Conservation (phyloP, 139 green algal genomes). For the Coelastrella sp. region DNA sequence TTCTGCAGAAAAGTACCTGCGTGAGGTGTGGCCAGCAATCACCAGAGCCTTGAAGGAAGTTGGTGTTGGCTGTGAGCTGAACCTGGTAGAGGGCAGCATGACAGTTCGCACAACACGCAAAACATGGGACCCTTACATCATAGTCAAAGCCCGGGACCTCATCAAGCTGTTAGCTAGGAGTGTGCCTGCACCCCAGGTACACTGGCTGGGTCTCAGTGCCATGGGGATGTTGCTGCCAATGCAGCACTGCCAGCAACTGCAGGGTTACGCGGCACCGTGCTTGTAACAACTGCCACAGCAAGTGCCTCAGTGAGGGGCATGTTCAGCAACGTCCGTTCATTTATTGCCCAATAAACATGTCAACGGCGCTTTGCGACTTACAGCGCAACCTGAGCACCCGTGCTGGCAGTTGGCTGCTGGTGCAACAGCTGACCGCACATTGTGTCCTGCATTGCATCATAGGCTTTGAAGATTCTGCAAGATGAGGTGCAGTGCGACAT, state of each 20-base stretch:
- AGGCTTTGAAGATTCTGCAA: constrained; percentile 94
- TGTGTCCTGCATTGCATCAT: neutral
- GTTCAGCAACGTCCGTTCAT: no score
- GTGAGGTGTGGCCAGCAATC: constrained; percentile 96
- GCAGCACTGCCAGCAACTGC: no score
- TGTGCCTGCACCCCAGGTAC: constrained; percentile 92
- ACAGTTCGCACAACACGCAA: constrained; percentile 98
- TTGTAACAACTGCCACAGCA: no score
- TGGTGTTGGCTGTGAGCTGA: constrained; percentile 94
- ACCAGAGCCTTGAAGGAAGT: constrained; percentile 92
- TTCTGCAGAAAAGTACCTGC: constrained; percentile 95
- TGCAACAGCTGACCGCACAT: neutral
- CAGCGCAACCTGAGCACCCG: no score
- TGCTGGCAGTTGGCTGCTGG: neutral
- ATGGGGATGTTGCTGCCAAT: no score
- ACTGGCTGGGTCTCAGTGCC: neutral
- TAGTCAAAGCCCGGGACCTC: constrained; percentile 98
- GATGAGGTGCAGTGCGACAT: constrained; percentile 98
- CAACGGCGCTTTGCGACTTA: no score
- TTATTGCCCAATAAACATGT: no score
- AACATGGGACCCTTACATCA: constrained; percentile 98
- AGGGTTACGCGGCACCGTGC: no score
- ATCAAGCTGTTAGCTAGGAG: constrained; percentile 98
- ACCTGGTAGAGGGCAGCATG: constrained; percentile 98
- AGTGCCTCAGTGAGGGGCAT: no score